These are phyloP conservation scores for Dactylonectria estremocensis DNA, from an alignment of 2,329 filamentous ascomycete species.

Conservation along the genomic window DNA sequence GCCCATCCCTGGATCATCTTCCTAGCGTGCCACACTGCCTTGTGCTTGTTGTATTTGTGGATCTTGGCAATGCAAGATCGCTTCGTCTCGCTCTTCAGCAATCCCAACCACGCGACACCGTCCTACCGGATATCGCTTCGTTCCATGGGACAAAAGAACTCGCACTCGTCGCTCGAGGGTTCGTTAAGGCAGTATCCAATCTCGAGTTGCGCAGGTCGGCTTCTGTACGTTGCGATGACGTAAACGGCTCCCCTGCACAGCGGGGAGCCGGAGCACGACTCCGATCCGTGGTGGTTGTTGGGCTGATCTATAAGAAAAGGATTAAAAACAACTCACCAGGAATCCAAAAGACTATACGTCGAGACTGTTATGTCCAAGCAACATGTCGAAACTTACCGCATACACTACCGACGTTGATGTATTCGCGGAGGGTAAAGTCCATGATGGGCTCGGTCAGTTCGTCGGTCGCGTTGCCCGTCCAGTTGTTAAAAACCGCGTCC, in stretches of 20 bases:
- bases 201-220: slow-evolving; percentile 47
- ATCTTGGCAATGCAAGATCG: slow-evolving; percentile 45
- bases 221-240: slow-evolving; percentile 47
- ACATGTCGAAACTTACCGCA: slow-evolving; percentile 44
- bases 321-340: slow-evolving; percentile 2
- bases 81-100: slow-evolving; percentile 41
- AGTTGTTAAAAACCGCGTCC: slow-evolving; percentile 50
- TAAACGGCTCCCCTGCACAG: slow-evolving; percentile 42
- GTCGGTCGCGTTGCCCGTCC: slow-evolving; percentile 36
- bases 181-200: slow-evolving; percentile 48
- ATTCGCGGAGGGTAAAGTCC: slow-evolving; percentile 50
- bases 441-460: slow-evolving; percentile 43
- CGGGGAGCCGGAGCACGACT: slow-evolving; percentile 35
- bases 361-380: not conserved
- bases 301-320: slow-evolving; percentile 32
- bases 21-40: slow-evolving; percentile 51
- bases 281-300: slow-evolving; percentile 28
- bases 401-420: slow-evolving; percentile 45
- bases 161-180: slow-evolving; percentile 34
- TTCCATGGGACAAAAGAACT: slow-evolving; percentile 47
- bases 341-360: too few species aligned
- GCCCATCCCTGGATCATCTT: slow-evolving; percentile 45
- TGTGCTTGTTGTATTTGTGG: slow-evolving; percentile 51
- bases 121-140: slow-evolving; percentile 49
- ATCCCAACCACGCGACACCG: slow-evolving; percentile 38